These are phyloP conservation scores for Beta macrorhiza DNA, from an alignment of 179 eudicot species.

Conservation along the genomic window DNA sequence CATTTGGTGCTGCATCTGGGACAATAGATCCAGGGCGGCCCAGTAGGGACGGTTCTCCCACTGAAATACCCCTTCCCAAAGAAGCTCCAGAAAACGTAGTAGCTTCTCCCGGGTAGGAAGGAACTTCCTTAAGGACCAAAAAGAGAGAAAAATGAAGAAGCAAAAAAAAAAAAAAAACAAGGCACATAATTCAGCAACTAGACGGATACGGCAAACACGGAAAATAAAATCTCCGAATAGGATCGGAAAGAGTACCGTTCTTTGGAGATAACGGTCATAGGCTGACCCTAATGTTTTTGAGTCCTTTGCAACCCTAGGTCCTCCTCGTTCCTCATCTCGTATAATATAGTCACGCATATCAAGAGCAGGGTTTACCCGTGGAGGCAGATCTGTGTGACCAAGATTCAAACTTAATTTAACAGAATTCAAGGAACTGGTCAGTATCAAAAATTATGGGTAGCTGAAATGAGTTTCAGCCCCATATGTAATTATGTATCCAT, in stretches of 20 bases:
- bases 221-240: slow-evolving; percentile 10
- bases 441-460: not conserved
- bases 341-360: slow-evolving; percentile 41
- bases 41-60: slow-evolving; percentile 41
- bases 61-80: slow-evolving; percentile 40
- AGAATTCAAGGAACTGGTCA: not conserved
- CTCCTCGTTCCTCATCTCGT: slow-evolving; percentile 44
- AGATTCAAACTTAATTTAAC: slow-evolving; percentile 16
- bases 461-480: not conserved
- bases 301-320: slow-evolving; percentile 45
- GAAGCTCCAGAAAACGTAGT: slow-evolving; percentile 36
- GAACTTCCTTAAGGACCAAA: slow-evolving; percentile 37
- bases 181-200: slow-evolving; percentile 15
- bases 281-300: slow-evolving; percentile 55
- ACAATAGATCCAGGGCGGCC: slow-evolving; percentile 43
- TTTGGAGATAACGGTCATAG: slow-evolving; percentile 67
- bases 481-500: not conserved
- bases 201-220: not conserved
- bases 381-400: slow-evolving; percentile 41
- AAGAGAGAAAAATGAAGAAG: not conserved
- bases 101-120: slow-evolving; percentile 40
- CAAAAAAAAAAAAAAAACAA: slow-evolving; percentile 3
- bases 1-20: slow-evolving; percentile 39
- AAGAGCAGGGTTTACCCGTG: slow-evolving; percentile 37
- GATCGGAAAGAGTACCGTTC: slow-evolving; percentile 39